Percentiles rank a stretch among this genome's conserved stretches.
phyloP scores from a whole-genome alignment of 805 yeast genomes.

The Yarrowia deformans region DNA sequence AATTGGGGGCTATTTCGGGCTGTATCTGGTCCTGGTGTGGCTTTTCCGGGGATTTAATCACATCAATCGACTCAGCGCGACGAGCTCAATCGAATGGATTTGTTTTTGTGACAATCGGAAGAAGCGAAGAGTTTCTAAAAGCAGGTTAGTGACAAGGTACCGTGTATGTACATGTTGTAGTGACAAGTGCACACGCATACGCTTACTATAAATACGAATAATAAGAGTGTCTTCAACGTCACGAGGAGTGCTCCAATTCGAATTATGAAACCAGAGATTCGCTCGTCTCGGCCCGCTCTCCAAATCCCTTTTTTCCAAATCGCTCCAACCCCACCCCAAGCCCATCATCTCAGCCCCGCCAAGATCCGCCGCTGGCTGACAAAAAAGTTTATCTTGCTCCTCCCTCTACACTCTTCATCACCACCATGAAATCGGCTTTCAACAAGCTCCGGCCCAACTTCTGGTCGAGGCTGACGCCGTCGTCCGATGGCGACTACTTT shows the following conservation, averaged over 20 bases:
- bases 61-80: neutral
- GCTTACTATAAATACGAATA: constrained; percentile 22
- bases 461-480: constrained; percentile 39
- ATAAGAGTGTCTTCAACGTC: no score
- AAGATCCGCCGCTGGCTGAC: neutral
- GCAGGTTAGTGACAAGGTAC: no score
- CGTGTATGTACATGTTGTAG: neutral
- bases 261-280: neutral
- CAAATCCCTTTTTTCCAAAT: no score
- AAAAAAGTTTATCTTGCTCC: constrained; percentile 34
- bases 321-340: neutral
- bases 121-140: no score
- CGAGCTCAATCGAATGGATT: neutral
- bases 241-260: neutral
- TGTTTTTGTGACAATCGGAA: neutral
- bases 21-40: neutral
- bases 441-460: constrained; percentile 43
- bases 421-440: constrained; percentile 42
- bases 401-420: constrained; percentile 1
- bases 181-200: constrained; percentile 29
- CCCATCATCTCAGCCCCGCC: neutral
- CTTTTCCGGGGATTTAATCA: neutral
- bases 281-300: no score
- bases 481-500: constrained; percentile 54
- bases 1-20: neutral